Evolutionary conservation across 192 early-diverging fungal genomes (phyloP).

Genomic region (Nowakowskiella sp.): DNA sequence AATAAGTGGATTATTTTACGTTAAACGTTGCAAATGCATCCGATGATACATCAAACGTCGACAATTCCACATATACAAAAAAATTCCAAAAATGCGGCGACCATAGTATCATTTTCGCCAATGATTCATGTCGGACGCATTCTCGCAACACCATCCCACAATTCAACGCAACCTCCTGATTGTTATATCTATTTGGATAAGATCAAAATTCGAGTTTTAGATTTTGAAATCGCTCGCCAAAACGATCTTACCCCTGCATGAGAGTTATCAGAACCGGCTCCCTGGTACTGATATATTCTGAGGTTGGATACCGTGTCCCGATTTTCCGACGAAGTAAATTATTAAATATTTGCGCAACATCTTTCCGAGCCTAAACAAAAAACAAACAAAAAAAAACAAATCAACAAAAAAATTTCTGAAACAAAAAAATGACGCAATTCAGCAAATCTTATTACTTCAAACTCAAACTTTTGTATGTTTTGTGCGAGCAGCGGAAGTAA

Average conservation of each 20-base stretch:
- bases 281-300: constrained; percentile 83
- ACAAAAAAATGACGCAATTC: not conserved
- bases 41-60: constrained; percentile 96
- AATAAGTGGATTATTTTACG: constrained; percentile 26
- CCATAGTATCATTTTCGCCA: constrained; percentile 78
- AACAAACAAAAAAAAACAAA: too few species aligned
- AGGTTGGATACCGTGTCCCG: constrained; percentile 89
- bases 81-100: constrained; percentile 87
- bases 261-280: constrained; percentile 78
- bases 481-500: constrained; percentile 77
- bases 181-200: constrained; percentile 95
- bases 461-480: constrained; percentile 91
- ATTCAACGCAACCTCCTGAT: constrained; percentile 91
- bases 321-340: constrained; percentile 91
- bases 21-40: constrained; percentile 99
- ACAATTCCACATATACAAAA: constrained; percentile 91
- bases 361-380: constrained; percentile 94
- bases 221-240: not conserved
- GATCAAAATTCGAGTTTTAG: constrained; percentile 8
- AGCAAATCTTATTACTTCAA: constrained; percentile 41
- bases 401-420: constrained; percentile 3
- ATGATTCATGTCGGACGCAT: constrained; percentile 87
- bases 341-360: constrained; percentile 96
- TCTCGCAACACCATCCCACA: constrained; percentile 97
- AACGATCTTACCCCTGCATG: constrained; percentile 57